These are phyloP conservation scores for Malassezia brasiliensis DNA, from an alignment of 1,284 basidiomycete genomes.

Conservation along the genomic window DNA sequence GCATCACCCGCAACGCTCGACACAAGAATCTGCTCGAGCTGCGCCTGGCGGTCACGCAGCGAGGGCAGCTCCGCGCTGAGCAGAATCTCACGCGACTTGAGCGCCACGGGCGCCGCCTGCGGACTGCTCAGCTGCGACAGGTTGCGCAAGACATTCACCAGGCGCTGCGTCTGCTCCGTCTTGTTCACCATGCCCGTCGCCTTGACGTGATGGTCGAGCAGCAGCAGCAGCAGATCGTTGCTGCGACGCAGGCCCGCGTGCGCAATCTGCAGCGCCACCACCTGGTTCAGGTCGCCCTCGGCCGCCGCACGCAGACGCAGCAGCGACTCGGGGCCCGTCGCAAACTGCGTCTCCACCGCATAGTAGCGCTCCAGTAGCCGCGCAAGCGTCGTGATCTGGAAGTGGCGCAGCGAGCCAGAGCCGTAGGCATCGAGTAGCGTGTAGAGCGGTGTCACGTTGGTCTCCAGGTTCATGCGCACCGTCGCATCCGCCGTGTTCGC, in stretches of 20 bases:
- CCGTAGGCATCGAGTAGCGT: slow-evolving; percentile 73
- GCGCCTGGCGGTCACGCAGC: slow-evolving; percentile 80
- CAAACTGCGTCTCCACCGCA: slow-evolving; percentile 82
- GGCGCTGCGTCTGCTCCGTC: slow-evolving; percentile 25
- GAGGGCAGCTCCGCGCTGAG: slow-evolving; percentile 93
- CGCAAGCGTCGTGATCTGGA: slow-evolving; percentile 70
- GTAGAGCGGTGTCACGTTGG: slow-evolving; percentile 63
- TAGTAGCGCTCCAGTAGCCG: slow-evolving; percentile 65
- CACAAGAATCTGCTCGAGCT: slow-evolving; percentile 90
- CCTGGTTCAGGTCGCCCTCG: slow-evolving; percentile 84
- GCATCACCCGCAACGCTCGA: slow-evolving; percentile 67
- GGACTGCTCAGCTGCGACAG: slow-evolving; percentile 66
- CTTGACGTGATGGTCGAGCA: slow-evolving; percentile 61
- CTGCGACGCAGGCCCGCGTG: slow-evolving; percentile 93
- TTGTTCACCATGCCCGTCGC: slow-evolving; percentile 28
- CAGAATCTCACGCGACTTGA: slow-evolving; percentile 94
- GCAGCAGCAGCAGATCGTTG: slow-evolving; percentile 70
- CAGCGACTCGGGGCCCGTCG: slow-evolving; percentile 79
- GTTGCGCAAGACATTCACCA: slow-evolving; percentile 32
- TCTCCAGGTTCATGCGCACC: slow-evolving; percentile 27
- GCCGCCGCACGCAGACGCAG: slow-evolving; percentile 80
- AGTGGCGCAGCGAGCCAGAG: slow-evolving; percentile 66
- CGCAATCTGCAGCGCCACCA: slow-evolving; percentile 76
- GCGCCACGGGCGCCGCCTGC: slow-evolving; percentile 52
- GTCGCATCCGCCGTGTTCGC: slow-evolving; percentile 19